Evolutionary conservation across 1,139 yeast species (phyloP).

Genomic region (Petasospora fabianii): DNA sequence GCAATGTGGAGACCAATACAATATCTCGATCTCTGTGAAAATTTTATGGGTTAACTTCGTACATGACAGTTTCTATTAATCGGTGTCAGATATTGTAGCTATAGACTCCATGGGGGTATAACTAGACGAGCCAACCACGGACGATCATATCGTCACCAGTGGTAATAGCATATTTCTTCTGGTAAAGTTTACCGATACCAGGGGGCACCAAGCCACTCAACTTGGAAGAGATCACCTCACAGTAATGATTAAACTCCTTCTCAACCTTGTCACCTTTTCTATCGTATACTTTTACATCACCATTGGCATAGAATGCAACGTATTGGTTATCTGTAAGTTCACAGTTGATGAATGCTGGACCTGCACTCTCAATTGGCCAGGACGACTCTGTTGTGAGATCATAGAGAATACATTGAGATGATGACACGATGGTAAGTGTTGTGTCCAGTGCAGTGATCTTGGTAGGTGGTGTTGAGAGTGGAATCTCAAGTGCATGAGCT

Average conservation of each 20-base stretch:
- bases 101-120: not conserved
- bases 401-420: conserved; percentile 2
- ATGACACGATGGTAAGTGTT: not conserved
- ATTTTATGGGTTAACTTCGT: too few species aligned
- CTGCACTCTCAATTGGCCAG: not conserved
- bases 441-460: not conserved
- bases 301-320: conserved; percentile 9
- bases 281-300: conserved; percentile 10
- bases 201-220: not conserved
- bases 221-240: not conserved
- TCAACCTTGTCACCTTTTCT: not conserved
- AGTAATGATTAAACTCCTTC: conserved; percentile 7
- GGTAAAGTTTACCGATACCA: conserved; percentile 3
- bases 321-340: not conserved
- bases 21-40: too few species aligned
- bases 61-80: too few species aligned
- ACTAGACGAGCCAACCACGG: conserved; percentile 7
- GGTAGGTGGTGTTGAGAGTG: not conserved
- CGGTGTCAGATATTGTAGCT: not conserved
- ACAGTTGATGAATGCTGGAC: not conserved
- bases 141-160: conserved; percentile 18
- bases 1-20: too few species aligned
- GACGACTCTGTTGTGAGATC: conserved; percentile 1
- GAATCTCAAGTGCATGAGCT: not conserved
- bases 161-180: conserved; percentile 12